phyloP scores from a whole-genome alignment of 805 yeast species.

The Pichia insulana region DNA sequence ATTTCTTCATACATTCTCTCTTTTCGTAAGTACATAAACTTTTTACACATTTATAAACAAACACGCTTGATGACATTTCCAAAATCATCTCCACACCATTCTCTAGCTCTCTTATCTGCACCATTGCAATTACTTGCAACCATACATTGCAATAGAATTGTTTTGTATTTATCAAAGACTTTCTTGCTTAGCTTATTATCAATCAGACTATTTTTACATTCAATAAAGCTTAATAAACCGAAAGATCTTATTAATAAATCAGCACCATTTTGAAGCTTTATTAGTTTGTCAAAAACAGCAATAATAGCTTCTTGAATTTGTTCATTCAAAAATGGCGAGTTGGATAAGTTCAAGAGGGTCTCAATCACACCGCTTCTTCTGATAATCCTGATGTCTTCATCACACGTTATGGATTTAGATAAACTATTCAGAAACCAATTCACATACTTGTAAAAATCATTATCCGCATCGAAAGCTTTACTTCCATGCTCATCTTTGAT shows the following conservation, averaged over 20 bases:
- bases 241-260: slow-evolving; percentile 51
- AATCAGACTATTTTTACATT: slow-evolving; percentile 13
- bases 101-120: slow-evolving; percentile 45
- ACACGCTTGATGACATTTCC: slow-evolving; percentile 29
- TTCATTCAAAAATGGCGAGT: slow-evolving; percentile 40
- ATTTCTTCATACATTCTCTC: neutral
- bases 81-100: slow-evolving; percentile 53
- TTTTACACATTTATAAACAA: neutral
- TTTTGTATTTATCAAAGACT: neutral
- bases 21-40: neutral
- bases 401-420: slow-evolving; percentile 36
- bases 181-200: neutral
- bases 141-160: slow-evolving; percentile 31
- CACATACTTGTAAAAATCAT: slow-evolving; percentile 47
- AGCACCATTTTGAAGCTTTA: slow-evolving; percentile 48
- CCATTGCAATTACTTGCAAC: slow-evolving; percentile 29
- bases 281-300: slow-evolving; percentile 37
- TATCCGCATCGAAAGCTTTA: slow-evolving; percentile 27
- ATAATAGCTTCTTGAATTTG: slow-evolving; percentile 34
- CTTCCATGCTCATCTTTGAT: slow-evolving; percentile 20
- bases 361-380: slow-evolving; percentile 54
- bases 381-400: slow-evolving; percentile 45
- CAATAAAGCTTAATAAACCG: slow-evolving; percentile 36
- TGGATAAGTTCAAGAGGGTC: slow-evolving; percentile 48
- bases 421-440: slow-evolving; percentile 57